Base-by-base conservation (phyloP, 208 protist species). In the Plasmodiophora brassicae region DNA sequence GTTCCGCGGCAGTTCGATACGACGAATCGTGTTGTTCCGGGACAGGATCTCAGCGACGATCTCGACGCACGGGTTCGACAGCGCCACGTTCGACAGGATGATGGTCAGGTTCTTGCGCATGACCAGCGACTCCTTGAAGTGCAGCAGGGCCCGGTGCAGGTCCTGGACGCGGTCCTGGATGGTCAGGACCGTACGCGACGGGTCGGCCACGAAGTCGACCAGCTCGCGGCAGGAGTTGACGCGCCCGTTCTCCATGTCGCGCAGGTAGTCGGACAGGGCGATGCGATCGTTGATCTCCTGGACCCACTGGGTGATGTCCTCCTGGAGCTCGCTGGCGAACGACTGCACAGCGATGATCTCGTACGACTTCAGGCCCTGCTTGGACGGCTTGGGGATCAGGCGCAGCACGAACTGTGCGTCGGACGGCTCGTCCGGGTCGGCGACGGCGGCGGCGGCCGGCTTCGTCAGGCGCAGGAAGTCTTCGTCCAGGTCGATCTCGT, bases 231-330 rank as follows among this genome's bases (percentile, higher is more conserved):
- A 78, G 41, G 65, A 5, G 41, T 32, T 5, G 10, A 8, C 14
- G 41, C 5, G 65, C 10, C 65, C n/a, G n/a, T 32, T 78, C 65
- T 78, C 65, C 10, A 78, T 8, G n/a, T 78, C 65, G 32, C n/a
- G 32, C 14, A 78, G n/a, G 41, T 78, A 78, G 41, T 78, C 65
- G 20, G 20, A 5, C 20, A 78, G n/a, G n/a, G 65, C 65, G 41
- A 78, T 78, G 32, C n/a, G 65, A 32, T 78, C 65, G 41, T 5
- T 78, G n/a, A 78, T 78, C 41, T 78, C 65, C 65, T 78, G 65
- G 5, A 36, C 41, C 65, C 65, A 78, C 65, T 44, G 32, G 20
- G 5, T 14, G 20, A 78, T 32, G n/a, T 78, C 65, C 41, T 78
- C 65, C n/a, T 78, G 5, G 14, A 78, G n/a, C 41, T 78, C 65